phyloP scores from a whole-genome alignment of 495 filamentous ascomycete genomes.

The Daldinia bambusicola region DNA sequence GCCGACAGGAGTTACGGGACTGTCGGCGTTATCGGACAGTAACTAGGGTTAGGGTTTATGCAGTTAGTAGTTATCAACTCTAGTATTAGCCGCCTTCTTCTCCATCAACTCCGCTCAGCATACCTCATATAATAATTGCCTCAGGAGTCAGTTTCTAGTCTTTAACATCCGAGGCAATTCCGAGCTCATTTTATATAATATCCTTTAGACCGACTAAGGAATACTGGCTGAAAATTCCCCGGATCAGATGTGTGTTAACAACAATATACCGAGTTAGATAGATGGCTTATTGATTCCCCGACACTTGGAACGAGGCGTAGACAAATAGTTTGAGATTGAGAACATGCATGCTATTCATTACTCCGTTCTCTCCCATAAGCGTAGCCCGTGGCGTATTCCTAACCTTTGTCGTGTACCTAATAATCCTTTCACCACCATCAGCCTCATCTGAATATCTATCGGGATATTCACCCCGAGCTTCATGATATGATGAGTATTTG shows the following conservation, averaged over 20 bases:
- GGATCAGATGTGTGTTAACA: no score
- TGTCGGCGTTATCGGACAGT: not conserved
- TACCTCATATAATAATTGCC: no score
- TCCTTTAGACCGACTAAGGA: not conserved
- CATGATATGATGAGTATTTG: not conserved
- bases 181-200: not conserved
- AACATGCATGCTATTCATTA: slow-evolving; percentile 20
- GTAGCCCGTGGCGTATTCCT: not conserved
- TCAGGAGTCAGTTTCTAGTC: not conserved
- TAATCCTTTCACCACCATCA: not conserved
- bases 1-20: not conserved
- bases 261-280: not conserved
- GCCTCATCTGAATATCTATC: not conserved
- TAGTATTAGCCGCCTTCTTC: no score
- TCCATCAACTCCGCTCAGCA: not conserved
- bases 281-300: not conserved
- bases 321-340: not conserved
- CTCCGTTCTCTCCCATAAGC: slow-evolving; percentile 20
- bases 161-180: not conserved
- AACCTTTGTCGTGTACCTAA: not conserved
- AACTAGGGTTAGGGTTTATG: slow-evolving; percentile 16
- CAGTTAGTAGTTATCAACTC: not conserved
- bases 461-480: not conserved
- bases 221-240: no score
- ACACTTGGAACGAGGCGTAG: not conserved